These are phyloP conservation scores for Neolentinus lepideus DNA, from an alignment of 1,284 basidiomycete species.

Conservation along the genomic window DNA sequence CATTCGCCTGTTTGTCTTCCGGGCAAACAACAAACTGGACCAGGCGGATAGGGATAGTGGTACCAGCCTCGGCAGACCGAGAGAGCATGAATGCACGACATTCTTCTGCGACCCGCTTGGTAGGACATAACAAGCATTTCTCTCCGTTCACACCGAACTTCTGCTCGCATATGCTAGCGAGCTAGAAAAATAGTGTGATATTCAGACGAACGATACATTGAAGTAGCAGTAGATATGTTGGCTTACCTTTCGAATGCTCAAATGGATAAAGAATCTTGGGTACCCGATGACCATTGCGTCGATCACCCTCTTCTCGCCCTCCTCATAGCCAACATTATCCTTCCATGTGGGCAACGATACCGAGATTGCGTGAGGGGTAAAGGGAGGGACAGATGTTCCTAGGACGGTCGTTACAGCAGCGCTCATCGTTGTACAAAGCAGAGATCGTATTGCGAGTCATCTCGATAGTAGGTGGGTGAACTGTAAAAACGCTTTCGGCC, in stretches of 20 bases:
- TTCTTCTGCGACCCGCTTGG: constrained; percentile 61
- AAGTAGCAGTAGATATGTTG: not conserved
- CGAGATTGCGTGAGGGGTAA: constrained; percentile 87
- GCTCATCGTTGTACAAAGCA: not conserved
- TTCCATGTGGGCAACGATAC: constrained; percentile 95
- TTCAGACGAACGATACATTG: not conserved
- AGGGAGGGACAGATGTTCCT: constrained; percentile 54
- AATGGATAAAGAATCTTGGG: constrained; percentile 94
- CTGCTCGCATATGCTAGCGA: constrained; percentile 67
- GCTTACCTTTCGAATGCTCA: constrained; percentile 79
- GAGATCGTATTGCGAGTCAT: not conserved
- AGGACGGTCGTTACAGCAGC: constrained; percentile 23
- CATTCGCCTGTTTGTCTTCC: constrained; percentile 29
- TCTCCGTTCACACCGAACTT: constrained; percentile 74
- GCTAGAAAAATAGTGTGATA: constrained; percentile 33
- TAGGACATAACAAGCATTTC: constrained; percentile 73
- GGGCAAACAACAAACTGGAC: constrained; percentile 73
- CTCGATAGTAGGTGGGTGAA: not conserved
- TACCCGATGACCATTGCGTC: constrained; percentile 91
- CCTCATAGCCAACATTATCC: constrained; percentile 93
- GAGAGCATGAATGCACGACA: constrained; percentile 73
- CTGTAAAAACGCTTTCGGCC: not conserved
- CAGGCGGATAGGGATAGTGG: constrained; percentile 50
- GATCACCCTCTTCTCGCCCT: constrained; percentile 80
- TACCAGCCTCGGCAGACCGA: constrained; percentile 33